A percentile compares a stretch with the other conserved stretches of the same genome.
Evolutionary conservation across 2,329 filamentous ascomycete species (phyloP).

Genomic region (Cadophora gregata): DNA sequence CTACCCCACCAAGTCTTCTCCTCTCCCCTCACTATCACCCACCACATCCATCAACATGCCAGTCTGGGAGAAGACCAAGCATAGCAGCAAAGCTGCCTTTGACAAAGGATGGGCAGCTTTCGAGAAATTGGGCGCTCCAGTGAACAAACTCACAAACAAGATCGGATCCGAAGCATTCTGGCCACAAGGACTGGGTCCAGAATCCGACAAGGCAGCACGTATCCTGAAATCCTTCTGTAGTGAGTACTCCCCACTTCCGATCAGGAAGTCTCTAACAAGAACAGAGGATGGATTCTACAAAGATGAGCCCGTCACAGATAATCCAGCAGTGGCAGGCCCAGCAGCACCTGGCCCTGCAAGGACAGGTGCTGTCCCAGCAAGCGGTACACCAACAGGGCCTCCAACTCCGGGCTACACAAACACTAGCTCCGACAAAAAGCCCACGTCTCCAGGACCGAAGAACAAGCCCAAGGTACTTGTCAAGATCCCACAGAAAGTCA

Average conservation of each 20-base stretch:
- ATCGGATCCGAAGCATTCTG: slow-evolving; percentile 83
- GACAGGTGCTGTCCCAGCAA: not conserved
- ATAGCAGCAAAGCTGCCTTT: slow-evolving; percentile 67
- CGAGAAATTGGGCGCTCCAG: slow-evolving; percentile 72
- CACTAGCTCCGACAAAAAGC: not conserved
- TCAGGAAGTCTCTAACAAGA: slow-evolving; percentile 18
- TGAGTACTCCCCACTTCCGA: slow-evolving; percentile 50
- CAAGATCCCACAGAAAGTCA: slow-evolving; percentile 85
- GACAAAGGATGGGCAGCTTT: slow-evolving; percentile 74
- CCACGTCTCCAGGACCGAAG: slow-evolving; percentile 47
- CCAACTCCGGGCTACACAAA: not conserved
- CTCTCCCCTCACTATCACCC: slow-evolving; percentile 5
- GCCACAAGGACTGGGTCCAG: slow-evolving; percentile 82
- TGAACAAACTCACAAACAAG: slow-evolving; percentile 83
- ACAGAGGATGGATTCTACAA: slow-evolving; percentile 72
- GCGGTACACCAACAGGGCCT: not conserved
- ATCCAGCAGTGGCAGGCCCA: slow-evolving; percentile 26
- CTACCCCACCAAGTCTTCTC: not conserved
- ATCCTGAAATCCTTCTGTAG: slow-evolving; percentile 91
- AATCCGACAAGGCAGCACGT: slow-evolving; percentile 88
- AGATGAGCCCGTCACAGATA: slow-evolving; percentile 44
- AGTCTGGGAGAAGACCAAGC: slow-evolving; percentile 47
- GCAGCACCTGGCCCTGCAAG: not conserved
- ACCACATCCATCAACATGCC: slow-evolving; percentile 9
- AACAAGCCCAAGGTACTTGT: slow-evolving; percentile 67